Evolutionary conservation across 306 rosid genomes (phyloP), one percentile per base, ranked within the genome.

Genomic region (Rubus idaeus): DNA sequence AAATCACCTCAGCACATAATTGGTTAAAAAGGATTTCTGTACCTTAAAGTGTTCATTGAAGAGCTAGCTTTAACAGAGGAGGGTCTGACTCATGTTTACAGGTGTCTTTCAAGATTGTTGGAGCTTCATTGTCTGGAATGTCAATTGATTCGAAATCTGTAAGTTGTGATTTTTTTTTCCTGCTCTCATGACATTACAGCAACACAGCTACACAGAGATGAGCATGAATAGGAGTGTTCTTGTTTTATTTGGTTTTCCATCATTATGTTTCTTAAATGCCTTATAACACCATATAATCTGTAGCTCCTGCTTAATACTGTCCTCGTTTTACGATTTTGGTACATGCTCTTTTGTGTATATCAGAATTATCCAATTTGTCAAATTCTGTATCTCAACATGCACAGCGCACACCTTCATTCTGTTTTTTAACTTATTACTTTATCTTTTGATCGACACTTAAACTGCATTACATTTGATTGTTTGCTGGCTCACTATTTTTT

Each of bases 91-190:
- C 62, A 47, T 69, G 64, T 72, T 71, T 56, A 47, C 87, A 95
- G 98, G 97, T 81, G 55, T 92, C 92, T 10, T 91, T 89, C 90
- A 95, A 87, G 88, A 82, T 95, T 78, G 88, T 67, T 52, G 97
- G 97, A 76, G 96, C 94, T 70, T 90, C 99, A n/a, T 70, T 88
- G 73, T 92, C 99, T 80, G 96, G 98, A 83, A 82, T 92, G 78
- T 64, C 87, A 35, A 62, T 88, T 70, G 96, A 92, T 85, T 83
- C 96, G n/a, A 89, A 87, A 92, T 83, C 95, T 78, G 99, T 95
- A 85, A 95, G 97, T 86, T 78, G 62, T 20, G 67, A 11, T 51
- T 73, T 66, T 21, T 47, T 82, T 23, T 52, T 80, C 75, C 6
- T 30, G 68, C 65, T 68, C 52, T 10, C 44, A 67, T 55, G n/a